Conservation (phyloP, 306 rosid genomes). For the Vigna nakashimae region DNA sequence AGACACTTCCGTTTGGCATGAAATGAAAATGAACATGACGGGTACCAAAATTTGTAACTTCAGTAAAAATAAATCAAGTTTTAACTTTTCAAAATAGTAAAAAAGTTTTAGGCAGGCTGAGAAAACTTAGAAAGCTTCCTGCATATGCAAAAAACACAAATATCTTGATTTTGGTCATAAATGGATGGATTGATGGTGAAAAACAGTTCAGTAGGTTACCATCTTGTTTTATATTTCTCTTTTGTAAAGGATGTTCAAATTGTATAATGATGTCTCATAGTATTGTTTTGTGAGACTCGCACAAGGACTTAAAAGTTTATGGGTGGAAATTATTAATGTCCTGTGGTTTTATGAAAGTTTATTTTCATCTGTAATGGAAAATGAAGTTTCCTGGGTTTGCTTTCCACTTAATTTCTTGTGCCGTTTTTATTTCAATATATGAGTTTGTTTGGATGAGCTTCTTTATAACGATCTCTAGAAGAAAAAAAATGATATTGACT, state of each 20-base stretch:
- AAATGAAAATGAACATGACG: not conserved
- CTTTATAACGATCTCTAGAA: too few relatives aligned
- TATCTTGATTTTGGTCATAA: not conserved
- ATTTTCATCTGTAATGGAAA: constrained; percentile 23
- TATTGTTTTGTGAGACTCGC: not conserved
- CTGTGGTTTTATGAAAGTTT: constrained; percentile 25
- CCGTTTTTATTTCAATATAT: not conserved
- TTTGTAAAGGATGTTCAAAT: not conserved
- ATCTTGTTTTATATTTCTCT: not conserved
- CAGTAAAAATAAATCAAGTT: not conserved
- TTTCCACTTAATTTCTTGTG: constrained; percentile 37
- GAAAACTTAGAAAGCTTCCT: not conserved
- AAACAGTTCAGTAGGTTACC: not conserved
- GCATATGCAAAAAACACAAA: not conserved
- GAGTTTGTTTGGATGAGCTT: too few relatives aligned
- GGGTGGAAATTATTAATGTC: constrained; percentile 23
- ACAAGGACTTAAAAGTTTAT: not conserved
- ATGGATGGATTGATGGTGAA: not conserved
- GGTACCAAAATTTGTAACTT: not conserved
- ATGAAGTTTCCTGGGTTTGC: constrained; percentile 26
- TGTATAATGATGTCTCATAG: not conserved
- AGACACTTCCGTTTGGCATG: not conserved
- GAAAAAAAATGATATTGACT: too few relatives aligned
- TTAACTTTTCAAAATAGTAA: not conserved
- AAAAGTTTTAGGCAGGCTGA: not conserved